These are phyloP conservation scores for Suillus hirtellus DNA, from an alignment of 768 basidiomycete genomes.

Conservation along the genomic window DNA sequence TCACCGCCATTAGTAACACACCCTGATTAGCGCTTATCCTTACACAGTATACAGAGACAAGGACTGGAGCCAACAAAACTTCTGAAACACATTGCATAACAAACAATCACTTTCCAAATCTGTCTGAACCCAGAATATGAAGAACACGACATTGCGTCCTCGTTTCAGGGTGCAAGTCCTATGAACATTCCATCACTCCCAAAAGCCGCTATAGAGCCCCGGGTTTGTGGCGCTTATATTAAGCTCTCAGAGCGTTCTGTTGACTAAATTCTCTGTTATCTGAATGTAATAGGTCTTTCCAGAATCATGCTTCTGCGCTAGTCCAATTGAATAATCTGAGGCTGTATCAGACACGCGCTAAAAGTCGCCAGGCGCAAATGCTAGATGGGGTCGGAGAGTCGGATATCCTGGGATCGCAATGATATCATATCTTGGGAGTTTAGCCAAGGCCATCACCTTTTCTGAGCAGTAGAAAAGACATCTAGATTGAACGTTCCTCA, in stretches of 20 bases:
- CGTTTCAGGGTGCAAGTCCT: conserved; percentile 4
- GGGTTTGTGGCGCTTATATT: neutral
- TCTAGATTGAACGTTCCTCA: neutral
- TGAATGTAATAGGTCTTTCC: neutral
- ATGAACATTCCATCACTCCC: neutral
- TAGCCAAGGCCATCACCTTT: neutral
- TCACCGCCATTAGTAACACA: neutral
- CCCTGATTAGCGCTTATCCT: conserved; percentile 4
- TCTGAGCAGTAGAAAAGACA: neutral
- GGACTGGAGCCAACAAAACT: no score
- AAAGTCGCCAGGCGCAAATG: no score
- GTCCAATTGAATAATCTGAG: neutral
- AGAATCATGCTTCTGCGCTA: neutral
- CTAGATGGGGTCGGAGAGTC: no score
- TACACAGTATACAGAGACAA: neutral
- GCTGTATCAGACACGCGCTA: no score
- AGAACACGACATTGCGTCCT: neutral
- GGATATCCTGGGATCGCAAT: no score
- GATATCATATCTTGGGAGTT: no score
- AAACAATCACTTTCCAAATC: no score
- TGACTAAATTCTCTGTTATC: neutral
- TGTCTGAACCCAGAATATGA: no score
- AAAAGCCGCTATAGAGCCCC: no score
- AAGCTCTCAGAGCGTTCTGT: neutral
- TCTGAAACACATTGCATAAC: no score